Evolutionary conservation across 2,329 filamentous ascomycete genomes (phyloP).

Genomic region (Calonectria hawksworthii): DNA sequence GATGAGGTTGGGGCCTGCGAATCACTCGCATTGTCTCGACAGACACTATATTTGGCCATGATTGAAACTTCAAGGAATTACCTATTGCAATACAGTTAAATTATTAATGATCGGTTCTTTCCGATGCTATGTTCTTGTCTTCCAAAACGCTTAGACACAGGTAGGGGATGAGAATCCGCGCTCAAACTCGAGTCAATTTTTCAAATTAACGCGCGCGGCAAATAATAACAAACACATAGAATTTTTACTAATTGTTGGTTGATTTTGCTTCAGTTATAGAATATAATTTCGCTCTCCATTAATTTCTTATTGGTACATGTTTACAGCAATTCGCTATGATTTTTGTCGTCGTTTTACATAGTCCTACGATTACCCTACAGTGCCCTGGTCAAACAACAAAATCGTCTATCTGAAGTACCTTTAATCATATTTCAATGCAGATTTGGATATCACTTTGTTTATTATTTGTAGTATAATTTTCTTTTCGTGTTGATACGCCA

Average conservation of each 20-base stretch:
- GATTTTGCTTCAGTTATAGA: background rate
- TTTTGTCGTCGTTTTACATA: background rate
- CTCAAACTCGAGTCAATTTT: background rate
- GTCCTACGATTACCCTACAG: background rate
- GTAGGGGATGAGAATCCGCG: background rate
- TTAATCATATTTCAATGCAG: background rate
- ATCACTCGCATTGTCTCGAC: background rate
- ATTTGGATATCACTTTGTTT: background rate
- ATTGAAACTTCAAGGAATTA: background rate
- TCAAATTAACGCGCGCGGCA: background rate
- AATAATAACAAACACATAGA: background rate
- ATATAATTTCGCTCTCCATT: background rate
- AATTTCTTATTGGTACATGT: background rate
- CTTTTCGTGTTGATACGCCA: background rate
- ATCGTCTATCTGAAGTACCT: background rate
- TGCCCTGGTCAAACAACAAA: background rate
- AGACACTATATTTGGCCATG: background rate
- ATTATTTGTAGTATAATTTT: background rate
- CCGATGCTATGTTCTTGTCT: background rate
- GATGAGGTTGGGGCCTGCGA: background rate
- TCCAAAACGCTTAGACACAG: background rate
- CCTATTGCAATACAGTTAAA: background rate
- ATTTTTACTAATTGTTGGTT: background rate
- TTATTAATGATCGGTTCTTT: background rate
- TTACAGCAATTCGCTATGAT: background rate